Percentiles rank a stretch among this genome's conserved stretches.
Evolutionary conservation across 495 filamentous ascomycete species (phyloP).

Genomic region (Penicillium turbatum): DNA sequence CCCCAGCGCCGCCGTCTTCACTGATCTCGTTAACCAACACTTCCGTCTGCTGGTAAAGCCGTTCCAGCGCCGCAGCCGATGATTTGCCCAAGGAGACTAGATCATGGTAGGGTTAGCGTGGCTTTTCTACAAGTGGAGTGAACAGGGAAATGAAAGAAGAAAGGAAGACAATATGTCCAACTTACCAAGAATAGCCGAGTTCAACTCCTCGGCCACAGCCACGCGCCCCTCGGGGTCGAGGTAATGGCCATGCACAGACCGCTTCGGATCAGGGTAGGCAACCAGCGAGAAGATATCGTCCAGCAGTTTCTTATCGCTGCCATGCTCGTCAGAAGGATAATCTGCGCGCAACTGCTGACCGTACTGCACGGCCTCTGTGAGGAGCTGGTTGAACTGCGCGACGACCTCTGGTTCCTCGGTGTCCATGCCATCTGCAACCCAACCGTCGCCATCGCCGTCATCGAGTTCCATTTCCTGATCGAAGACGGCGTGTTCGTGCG

Average conservation of each 20-base stretch:
- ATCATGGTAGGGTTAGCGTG: conserved; percentile 13
- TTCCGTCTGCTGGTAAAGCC: conserved; percentile 79
- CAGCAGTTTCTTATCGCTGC: conserved; percentile 69
- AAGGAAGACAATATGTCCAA: conserved; percentile 15
- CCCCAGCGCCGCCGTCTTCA: conserved; percentile 77
- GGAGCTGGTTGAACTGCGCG: conserved; percentile 49
- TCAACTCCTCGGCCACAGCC: conserved; percentile 87
- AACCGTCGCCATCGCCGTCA: conserved; percentile 49
- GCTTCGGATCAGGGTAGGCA: conserved; percentile 76
- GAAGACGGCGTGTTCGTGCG: conserved; percentile 48
- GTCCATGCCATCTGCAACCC: conserved; percentile 53
- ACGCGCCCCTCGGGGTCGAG: conserved; percentile 71
- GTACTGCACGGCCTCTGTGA: conserved; percentile 70
- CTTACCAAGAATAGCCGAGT: conserved; percentile 88
- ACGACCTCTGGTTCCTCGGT: conserved; percentile 41
- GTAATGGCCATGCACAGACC: conserved; percentile 69
- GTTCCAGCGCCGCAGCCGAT: conserved; percentile 79
- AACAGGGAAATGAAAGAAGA: conserved; percentile 3
- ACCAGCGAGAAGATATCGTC: conserved; percentile 85
- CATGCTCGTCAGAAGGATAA: conserved; percentile 61
- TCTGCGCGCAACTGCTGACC: conserved; percentile 74
- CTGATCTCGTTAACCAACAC: conserved; percentile 78
- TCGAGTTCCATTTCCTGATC: conserved; percentile 82
- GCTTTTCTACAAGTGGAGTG: neutral
- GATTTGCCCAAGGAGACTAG: conserved; percentile 87